A percentile compares a stretch with the other conserved stretches of the same genome.
phyloP scores from a whole-genome alignment of 768 basidiomycete species.

The Tylopilus sp. region DNA sequence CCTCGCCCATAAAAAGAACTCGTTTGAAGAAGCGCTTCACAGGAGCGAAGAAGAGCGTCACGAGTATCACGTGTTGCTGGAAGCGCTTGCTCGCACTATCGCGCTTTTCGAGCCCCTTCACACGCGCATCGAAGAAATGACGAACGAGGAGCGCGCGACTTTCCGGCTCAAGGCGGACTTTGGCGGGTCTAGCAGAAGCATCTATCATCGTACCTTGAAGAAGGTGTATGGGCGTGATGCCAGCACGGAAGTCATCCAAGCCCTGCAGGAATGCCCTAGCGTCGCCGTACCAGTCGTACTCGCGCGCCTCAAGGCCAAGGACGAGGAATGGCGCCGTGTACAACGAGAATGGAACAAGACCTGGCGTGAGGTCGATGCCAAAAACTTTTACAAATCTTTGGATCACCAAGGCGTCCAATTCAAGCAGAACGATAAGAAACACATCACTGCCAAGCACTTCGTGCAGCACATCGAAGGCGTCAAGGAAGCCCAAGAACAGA shows the following conservation, averaged over 20 bases:
- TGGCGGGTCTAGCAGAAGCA: conserved; percentile 80
- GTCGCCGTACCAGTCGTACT: conserved; percentile 92
- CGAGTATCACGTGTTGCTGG: conserved; percentile 95
- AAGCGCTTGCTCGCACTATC: conserved; percentile 87
- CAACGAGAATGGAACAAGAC: conserved; percentile 95
- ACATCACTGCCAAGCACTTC: conserved; percentile 80
- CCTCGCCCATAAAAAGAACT: conserved; percentile 93
- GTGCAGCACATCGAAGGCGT: conserved; percentile 73
- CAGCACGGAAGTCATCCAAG: conserved; percentile 72
- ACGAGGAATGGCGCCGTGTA: conserved; percentile 94
- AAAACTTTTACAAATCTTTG: conserved; percentile 97
- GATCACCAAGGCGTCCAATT: conserved; percentile 95
- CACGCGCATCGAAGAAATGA: conserved; percentile 83
- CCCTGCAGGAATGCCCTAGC: conserved; percentile 87
- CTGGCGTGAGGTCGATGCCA: conserved; percentile 95
- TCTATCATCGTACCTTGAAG: conserved; percentile 92
- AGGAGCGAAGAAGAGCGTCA: conserved; percentile 98
- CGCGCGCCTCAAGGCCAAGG: conserved; percentile 83
- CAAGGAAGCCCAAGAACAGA: conserved; percentile 55
- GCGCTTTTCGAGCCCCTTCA: conserved; percentile 86
- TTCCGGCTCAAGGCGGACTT: conserved; percentile 86
- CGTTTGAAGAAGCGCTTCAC: conserved; percentile 92
- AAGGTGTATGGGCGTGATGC: conserved; percentile 88
- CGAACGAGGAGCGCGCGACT: conserved; percentile 73
- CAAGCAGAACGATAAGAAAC: conserved; percentile 95